A percentile compares a stretch with the other conserved stretches of the same genome.
Conservation (phyloP, 345 rosid species). For the Eucalyptus globulus region DNA sequence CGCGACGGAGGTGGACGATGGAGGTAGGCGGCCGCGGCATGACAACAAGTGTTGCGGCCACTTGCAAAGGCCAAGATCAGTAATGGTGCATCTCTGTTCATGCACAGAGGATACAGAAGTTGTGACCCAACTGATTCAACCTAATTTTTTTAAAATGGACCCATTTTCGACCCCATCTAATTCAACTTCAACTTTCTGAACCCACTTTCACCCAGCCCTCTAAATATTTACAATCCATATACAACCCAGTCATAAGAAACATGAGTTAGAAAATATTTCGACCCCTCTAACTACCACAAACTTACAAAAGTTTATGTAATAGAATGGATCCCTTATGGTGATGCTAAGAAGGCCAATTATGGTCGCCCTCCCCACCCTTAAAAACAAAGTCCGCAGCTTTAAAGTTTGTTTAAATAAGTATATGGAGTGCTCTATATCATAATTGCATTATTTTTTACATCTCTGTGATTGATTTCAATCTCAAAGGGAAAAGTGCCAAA, state of each 20-base stretch:
- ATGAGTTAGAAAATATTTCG: too few relatives aligned
- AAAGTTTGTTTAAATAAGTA: not conserved
- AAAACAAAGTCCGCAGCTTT: not conserved
- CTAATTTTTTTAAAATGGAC: not conserved
- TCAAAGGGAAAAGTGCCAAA: too few relatives aligned
- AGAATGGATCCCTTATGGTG: too few relatives aligned
- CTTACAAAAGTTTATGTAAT: too few relatives aligned
- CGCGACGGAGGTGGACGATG: not conserved
- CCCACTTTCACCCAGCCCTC: not conserved
- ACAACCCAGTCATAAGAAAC: too few relatives aligned
- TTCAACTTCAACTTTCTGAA: not conserved
- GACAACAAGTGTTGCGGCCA: not conserved
- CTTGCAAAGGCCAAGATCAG: not conserved
- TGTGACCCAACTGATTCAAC: not conserved
- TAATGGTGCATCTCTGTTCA: not conserved
- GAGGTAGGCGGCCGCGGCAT: not conserved
- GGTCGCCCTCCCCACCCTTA: not conserved
- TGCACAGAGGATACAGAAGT: not conserved
- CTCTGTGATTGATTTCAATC: not conserved
- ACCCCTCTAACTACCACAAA: too few relatives aligned
- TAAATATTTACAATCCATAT: too few relatives aligned
- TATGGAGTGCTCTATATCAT: not conserved
- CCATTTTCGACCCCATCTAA: not conserved
- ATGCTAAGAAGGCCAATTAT: not conserved
- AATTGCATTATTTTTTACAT: not conserved